These are phyloP conservation scores for Penicillium sp. DNA, from an alignment of 2,329 filamentous ascomycete genomes.

Conservation along the genomic window DNA sequence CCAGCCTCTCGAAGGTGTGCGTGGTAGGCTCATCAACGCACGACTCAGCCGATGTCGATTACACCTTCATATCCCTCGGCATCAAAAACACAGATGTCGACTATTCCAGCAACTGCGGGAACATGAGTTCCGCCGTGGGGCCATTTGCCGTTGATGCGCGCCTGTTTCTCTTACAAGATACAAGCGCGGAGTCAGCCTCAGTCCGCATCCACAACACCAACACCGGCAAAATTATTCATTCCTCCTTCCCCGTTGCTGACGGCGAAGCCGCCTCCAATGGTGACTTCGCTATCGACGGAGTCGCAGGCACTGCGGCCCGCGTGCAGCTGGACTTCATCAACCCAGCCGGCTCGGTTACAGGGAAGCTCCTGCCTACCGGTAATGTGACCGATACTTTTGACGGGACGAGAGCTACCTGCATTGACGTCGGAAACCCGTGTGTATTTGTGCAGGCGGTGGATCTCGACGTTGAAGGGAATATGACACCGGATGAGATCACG, in stretches of 20 bases:
- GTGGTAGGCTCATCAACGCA: slow-evolving; percentile 57
- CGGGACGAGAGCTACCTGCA: slow-evolving; percentile 54
- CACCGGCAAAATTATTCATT: slow-evolving; percentile 62
- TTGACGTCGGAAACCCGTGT: slow-evolving; percentile 65
- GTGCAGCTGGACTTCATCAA: slow-evolving; percentile 62
- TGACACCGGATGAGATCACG: slow-evolving; percentile 57
- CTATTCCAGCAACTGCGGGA: slow-evolving; percentile 71
- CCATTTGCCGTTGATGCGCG: slow-evolving; percentile 62
- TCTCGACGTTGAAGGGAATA: slow-evolving; percentile 41
- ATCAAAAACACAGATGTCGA: slow-evolving; percentile 62
- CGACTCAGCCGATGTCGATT: slow-evolving; percentile 60
- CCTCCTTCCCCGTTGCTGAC: slow-evolving; percentile 55
- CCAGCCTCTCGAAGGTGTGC: slow-evolving; percentile 69
- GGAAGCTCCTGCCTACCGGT: slow-evolving; percentile 61
- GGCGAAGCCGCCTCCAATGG: slow-evolving; percentile 52
- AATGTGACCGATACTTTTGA: slow-evolving; percentile 53
- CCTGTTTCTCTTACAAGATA: slow-evolving; percentile 36
- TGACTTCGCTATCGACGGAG: slow-evolving; percentile 63
- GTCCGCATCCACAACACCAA: slow-evolving; percentile 71
- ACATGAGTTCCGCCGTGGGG: slow-evolving; percentile 67
- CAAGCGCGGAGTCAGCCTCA: slow-evolving; percentile 34
- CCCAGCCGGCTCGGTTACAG: slow-evolving; percentile 64
- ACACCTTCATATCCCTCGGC: slow-evolving; percentile 69
- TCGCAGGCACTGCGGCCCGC: slow-evolving; percentile 57
- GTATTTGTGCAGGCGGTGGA: slow-evolving; percentile 60